Evolutionary conservation across 1,139 yeast species (phyloP).

Genomic region (Kazachstania sp.): DNA sequence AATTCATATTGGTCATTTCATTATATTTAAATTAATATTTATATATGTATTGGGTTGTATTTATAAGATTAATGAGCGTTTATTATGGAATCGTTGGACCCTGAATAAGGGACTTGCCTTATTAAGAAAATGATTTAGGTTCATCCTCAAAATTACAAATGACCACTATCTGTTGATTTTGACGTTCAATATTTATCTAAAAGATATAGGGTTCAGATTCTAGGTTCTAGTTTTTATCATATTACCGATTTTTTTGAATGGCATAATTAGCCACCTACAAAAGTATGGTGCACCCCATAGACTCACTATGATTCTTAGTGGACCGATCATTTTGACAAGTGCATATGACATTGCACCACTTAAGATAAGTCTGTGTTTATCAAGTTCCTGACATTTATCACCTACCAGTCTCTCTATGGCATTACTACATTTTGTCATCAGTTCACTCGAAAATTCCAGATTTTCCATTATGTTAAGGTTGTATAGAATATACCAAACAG

Average conservation of each 20-base stretch:
- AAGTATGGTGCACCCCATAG: conserved; percentile 31
- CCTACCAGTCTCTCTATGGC: conserved; percentile 28
- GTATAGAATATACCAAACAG: conserved; percentile 68
- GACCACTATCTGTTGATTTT: too few relatives aligned
- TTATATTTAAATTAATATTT: too few relatives aligned
- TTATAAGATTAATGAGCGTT: too few relatives aligned
- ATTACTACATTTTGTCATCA: conserved; percentile 19
- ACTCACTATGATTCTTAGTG: conserved; percentile 26
- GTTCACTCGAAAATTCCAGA: conserved; percentile 15
- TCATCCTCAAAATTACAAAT: not conserved
- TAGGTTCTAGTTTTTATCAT: not conserved
- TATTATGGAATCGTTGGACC: too few relatives aligned
- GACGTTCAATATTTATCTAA: too few relatives aligned
- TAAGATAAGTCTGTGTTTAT: conserved; percentile 37
- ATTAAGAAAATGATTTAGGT: not conserved
- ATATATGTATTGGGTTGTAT: too few relatives aligned
- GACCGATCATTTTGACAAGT: conserved; percentile 47
- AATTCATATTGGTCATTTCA: too few relatives aligned
- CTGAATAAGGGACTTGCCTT: too few relatives aligned
- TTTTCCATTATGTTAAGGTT: conserved; percentile 36
- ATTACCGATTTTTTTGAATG: conserved; percentile 14
- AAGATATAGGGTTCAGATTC: not conserved
- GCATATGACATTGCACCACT: conserved; percentile 91
- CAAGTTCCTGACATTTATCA: conserved; percentile 19
- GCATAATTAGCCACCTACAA: conserved; percentile 19